Evolutionary conservation across 306 rosid species (phyloP).

Genomic region (Fragaria iinumae): DNA sequence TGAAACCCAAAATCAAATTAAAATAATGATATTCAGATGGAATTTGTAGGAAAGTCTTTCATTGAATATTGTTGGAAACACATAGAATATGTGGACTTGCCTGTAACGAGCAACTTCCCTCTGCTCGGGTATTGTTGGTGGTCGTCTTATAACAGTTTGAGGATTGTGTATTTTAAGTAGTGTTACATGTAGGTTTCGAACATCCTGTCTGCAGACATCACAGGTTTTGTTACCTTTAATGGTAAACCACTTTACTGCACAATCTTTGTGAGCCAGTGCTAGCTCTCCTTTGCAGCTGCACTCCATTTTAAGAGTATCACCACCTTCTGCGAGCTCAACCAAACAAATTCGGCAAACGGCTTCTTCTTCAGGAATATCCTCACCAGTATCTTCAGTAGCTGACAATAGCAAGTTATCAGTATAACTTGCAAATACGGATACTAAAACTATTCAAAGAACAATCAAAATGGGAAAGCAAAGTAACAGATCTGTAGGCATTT

Average conservation of each 20-base stretch:
- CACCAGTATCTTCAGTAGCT: constrained; percentile 65
- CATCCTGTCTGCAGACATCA: constrained; percentile 86
- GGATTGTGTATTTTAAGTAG: constrained; percentile 60
- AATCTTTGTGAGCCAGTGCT: constrained; percentile 90
- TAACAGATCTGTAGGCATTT: not conserved
- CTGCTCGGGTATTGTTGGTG: constrained; percentile 35
- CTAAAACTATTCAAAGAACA: not conserved
- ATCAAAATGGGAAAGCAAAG: not conserved
- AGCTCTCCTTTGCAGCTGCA: constrained; percentile 98
- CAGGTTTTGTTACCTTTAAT: constrained; percentile 90
- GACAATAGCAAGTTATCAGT: constrained; percentile 25
- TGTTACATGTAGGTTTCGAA: constrained; percentile 73
- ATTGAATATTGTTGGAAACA: not conserved
- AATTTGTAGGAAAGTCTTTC: not conserved
- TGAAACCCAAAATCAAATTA: not conserved
- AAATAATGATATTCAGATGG: not conserved
- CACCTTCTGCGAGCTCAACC: constrained; percentile 76
- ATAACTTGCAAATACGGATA: constrained; percentile 6
- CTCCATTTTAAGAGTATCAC: constrained; percentile 79
- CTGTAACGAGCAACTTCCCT: constrained; percentile 50
- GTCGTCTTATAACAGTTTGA: constrained; percentile 36
- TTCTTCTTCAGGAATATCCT: constrained; percentile 94
- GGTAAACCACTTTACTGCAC: constrained; percentile 95
- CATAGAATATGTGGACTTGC: constrained; percentile 37
- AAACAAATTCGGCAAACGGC: constrained; percentile 94